A percentile compares a stretch with the other conserved stretches of the same genome.
phyloP scores from a whole-genome alignment of 495 filamentous ascomycete species.

The Rusavskia elegans region DNA sequence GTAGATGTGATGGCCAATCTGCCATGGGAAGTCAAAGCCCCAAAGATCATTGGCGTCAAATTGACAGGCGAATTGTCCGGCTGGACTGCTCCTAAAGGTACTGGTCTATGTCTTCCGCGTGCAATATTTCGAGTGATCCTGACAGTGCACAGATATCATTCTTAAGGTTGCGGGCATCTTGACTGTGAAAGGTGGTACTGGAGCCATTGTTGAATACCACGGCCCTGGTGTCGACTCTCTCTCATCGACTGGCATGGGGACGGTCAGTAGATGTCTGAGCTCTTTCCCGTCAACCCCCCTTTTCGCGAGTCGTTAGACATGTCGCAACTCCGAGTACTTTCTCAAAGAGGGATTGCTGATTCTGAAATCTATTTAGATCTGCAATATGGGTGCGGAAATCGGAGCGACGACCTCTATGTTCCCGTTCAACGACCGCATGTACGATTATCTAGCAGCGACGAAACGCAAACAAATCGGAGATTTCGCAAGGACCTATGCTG shows the following conservation, averaged over 20 bases:
- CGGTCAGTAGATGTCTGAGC: neutral
- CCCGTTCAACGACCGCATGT: constrained; percentile 96
- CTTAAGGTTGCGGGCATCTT: constrained; percentile 95
- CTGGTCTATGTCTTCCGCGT: constrained; percentile 5
- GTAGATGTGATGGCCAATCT: constrained; percentile 98
- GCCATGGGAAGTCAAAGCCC: constrained; percentile 96
- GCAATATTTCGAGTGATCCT: neutral
- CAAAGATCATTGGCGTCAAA: constrained; percentile 91
- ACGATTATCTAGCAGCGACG: constrained; percentile 86
- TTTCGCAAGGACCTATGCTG: constrained; percentile 68
- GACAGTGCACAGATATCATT: constrained; percentile 57
- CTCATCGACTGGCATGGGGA: constrained; percentile 49
- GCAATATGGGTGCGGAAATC: constrained; percentile 79
- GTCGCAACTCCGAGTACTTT: no score
- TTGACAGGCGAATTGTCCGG: constrained; percentile 80
- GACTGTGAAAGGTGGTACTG: constrained; percentile 96
- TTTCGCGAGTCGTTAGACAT: no score
- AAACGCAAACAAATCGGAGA: constrained; percentile 85
- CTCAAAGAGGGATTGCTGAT: no score
- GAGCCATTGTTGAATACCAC: constrained; percentile 90
- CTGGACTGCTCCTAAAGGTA: constrained; percentile 86
- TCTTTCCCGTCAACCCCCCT: no score
- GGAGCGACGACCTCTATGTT: constrained; percentile 97
- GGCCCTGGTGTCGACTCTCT: constrained; percentile 66
- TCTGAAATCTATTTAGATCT: neutral